A percentile compares a stretch with the other conserved stretches of the same genome.
These are phyloP conservation scores for Phytophthora melonis DNA, from an alignment of 352 stramenopile species.

Conservation along the genomic window DNA sequence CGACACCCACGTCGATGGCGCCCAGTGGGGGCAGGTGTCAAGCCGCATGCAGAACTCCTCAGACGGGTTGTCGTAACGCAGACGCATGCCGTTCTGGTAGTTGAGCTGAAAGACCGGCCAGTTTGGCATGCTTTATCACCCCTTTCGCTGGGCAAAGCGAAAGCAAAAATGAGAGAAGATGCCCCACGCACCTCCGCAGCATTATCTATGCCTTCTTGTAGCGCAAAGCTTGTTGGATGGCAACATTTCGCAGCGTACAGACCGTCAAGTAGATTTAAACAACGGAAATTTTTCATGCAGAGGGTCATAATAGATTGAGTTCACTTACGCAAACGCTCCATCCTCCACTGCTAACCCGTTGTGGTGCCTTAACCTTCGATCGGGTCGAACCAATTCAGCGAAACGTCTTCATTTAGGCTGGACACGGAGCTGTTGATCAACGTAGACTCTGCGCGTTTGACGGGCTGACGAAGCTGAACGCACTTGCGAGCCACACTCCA, in stretches of 20 bases:
- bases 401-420: too few species aligned
- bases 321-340: too few species aligned
- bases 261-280: background rate
- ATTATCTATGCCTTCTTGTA: background rate
- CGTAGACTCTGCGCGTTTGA: background rate
- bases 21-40: background rate
- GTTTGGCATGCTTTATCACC: background rate
- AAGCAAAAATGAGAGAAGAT: background rate
- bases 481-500: constrained; percentile 1
- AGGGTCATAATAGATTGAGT: background rate
- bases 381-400: too few species aligned
- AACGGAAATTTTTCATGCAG: too few species aligned
- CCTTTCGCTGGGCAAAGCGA: background rate
- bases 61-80: constrained; percentile 1
- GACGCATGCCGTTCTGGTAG: background rate
- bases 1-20: constrained; percentile 1
- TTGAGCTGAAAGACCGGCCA: background rate
- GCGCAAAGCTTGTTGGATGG: background rate
- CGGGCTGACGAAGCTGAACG: background rate
- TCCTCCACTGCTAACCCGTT: too few species aligned
- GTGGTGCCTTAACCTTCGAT: too few species aligned
- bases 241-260: background rate
- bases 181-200: too few species aligned
- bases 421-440: background rate
- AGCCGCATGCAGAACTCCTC: background rate